Evolutionary conservation across 768 basidiomycete species (phyloP), one percentile per base, ranked within the genome.

Genomic region (Russula virescens): DNA sequence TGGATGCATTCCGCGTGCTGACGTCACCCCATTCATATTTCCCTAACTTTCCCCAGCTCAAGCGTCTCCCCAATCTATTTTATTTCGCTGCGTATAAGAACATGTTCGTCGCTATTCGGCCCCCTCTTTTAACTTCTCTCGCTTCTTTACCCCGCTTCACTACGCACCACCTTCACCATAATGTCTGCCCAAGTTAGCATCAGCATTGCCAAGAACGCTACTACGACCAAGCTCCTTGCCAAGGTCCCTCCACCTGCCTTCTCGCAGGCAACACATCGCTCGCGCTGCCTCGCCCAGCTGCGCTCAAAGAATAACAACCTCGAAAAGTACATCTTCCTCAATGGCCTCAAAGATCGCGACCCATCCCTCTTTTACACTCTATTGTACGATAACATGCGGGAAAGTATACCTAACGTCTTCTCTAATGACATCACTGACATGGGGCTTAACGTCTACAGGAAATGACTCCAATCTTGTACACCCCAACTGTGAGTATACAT

Each of bases 401-500:
- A 77, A 79, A 79, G 69, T 73, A 51, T 48, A 21, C 63, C 28
- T 53, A 23, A 8, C 19, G 11, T 54, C 40, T 53, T n/a, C 19
- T 40, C 25, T 13, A 28, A 28, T 38, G 26, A 28, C 43, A 4
- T 14, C 35, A 10, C 46, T 52, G 19, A 48, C 28, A 9, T 25
- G 16, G 53, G 43, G 21, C 55, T 28, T 23, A 42, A 50, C 42
- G 19, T 64, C 35, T 46, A 13, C 68, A 81, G 79, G 83, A 82
- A 70, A 75, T 85, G 63, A 81, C 79, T 14, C 93, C 94, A 7
- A 80, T 95, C 48, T 88, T 96, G 57, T 96, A 96, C 72, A 96
- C 94, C 2, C 94, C 94, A 0, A 92, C 90, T 10, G 92, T 96
- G 35, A 93, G 89, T 93, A 69, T 91, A 16, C 91, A 6, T 93